Conservation (phyloP, 225 moss, liverwort and hornwort species). For the Physcomitrium patens region DNA sequence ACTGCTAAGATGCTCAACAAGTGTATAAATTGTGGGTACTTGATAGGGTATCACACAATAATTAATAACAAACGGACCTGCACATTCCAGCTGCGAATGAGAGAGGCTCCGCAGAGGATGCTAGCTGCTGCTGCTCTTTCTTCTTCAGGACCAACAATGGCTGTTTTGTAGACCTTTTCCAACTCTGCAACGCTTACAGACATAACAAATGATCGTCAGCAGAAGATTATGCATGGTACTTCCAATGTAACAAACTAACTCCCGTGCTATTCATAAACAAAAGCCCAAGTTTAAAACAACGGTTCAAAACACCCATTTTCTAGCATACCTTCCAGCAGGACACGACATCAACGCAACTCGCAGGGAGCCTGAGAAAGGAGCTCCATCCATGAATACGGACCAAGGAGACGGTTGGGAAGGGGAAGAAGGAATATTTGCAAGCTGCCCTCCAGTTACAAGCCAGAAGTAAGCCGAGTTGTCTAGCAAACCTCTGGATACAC, state of each 20-base stretch:
- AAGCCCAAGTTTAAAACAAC: background rate
- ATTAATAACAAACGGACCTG: conserved; percentile 58
- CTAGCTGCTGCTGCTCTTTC: conserved; percentile 88
- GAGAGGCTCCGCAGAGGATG: conserved; percentile 91
- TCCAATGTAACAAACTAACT: conserved; percentile 1
- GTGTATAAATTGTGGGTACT: background rate
- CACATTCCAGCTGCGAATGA: conserved; percentile 88
- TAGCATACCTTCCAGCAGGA: conserved; percentile 86
- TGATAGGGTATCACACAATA: conserved; percentile 18
- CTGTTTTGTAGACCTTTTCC: conserved; percentile 82
- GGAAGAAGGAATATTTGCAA: conserved; percentile 48
- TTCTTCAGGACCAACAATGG: conserved; percentile 82
- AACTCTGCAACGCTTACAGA: conserved; percentile 79
- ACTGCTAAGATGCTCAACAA: conserved; percentile 13
- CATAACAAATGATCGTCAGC: conserved; percentile 37
- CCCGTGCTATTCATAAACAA: background rate
- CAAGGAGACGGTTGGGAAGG: conserved; percentile 78
- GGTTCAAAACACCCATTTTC: background rate
- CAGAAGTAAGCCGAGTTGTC: conserved; percentile 90
- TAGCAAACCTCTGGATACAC: conserved; percentile 84
- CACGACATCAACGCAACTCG: conserved; percentile 62
- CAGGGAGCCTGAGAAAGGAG: conserved; percentile 65
- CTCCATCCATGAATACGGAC: conserved; percentile 90
- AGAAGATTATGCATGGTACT: background rate
- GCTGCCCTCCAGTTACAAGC: conserved; percentile 60